phyloP scores from a whole-genome alignment of 139 green algal genomes.

The Raphidocelis subcapitata region DNA sequence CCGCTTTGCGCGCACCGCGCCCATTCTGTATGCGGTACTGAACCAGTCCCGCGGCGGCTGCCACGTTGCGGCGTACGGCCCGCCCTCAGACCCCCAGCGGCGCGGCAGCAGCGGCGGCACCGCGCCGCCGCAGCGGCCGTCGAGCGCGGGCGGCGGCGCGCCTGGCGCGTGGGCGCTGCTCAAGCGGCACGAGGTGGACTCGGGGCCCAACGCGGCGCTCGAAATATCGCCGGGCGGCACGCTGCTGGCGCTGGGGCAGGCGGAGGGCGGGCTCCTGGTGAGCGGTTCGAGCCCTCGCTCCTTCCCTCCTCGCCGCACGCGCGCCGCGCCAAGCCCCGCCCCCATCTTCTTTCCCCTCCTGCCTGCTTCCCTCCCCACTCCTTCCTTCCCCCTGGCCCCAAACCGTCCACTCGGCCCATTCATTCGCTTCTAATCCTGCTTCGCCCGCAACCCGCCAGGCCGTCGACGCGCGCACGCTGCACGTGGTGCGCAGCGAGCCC shows the following conservation, averaged over 20 bases:
- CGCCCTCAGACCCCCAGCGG: background rate
- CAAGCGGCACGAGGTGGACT: background rate
- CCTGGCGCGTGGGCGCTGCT: conserved; percentile 7
- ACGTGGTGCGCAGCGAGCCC: conserved; percentile 2
- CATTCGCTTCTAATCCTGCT: background rate
- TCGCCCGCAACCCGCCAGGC: background rate
- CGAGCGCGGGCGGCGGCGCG: background rate
- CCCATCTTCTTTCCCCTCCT: background rate
- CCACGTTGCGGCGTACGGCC: conserved; percentile 10
- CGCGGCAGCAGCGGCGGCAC: conserved; percentile 1
- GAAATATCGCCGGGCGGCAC: conserved; percentile 10
- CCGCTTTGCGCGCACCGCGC: conserved; percentile 13
- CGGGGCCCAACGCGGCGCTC: background rate
- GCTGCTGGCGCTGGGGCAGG: conserved; percentile 11
- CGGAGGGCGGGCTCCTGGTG: conserved; percentile 21
- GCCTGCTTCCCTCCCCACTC: background rate
- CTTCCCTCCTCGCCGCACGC: background rate
- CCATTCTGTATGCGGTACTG: conserved; percentile 4
- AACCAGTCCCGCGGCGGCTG: background rate
- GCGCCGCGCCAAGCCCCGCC: background rate
- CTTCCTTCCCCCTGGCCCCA: background rate
- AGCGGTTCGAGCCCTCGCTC: background rate
- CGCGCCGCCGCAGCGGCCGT: background rate
- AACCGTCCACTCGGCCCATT: background rate
- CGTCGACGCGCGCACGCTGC: background rate